phyloP scores from a whole-genome alignment of 805 yeast genomes.

The Jamesozyma hellenica region DNA sequence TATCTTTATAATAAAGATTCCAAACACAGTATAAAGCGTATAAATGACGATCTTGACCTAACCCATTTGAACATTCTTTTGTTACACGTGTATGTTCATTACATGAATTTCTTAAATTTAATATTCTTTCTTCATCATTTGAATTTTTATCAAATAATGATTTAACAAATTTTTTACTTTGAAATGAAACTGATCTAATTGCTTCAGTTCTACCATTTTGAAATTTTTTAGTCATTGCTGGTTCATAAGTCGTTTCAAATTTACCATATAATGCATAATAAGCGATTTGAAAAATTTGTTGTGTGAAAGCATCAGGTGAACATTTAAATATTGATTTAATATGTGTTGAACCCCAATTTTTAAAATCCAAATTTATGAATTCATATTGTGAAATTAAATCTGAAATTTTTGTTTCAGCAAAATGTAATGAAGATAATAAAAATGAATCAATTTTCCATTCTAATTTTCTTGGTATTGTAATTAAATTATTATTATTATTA shows the following conservation, averaged over 20 bases:
- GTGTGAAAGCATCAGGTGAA: conserved; percentile 91
- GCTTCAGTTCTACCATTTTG: conserved; percentile 92
- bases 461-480: conserved; percentile 71
- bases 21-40: conserved; percentile 83
- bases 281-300: conserved; percentile 88
- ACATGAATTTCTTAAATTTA: conserved; percentile 60
- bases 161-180: conserved; percentile 73
- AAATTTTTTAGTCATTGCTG: conserved; percentile 87
- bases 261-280: conserved; percentile 87
- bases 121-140: conserved; percentile 45
- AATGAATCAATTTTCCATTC: conserved; percentile 83
- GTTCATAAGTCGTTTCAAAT: conserved; percentile 90
- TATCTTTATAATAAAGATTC: conserved; percentile 37
- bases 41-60: conserved; percentile 87
- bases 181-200: conserved; percentile 70
- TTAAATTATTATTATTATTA: conserved; percentile 28
- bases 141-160: conserved; percentile 67
- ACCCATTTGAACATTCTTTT: conserved; percentile 57
- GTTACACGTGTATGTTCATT: conserved; percentile 57
- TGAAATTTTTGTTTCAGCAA: conserved; percentile 81
- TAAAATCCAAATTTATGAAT: conserved; percentile 68
- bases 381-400: conserved; percentile 87
- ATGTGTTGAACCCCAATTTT: conserved; percentile 56
- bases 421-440: conserved; percentile 66
- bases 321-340: conserved; percentile 70